Conservation (phyloP, 768 basidiomycete genomes). For the Pulveroboletus sp. region DNA sequence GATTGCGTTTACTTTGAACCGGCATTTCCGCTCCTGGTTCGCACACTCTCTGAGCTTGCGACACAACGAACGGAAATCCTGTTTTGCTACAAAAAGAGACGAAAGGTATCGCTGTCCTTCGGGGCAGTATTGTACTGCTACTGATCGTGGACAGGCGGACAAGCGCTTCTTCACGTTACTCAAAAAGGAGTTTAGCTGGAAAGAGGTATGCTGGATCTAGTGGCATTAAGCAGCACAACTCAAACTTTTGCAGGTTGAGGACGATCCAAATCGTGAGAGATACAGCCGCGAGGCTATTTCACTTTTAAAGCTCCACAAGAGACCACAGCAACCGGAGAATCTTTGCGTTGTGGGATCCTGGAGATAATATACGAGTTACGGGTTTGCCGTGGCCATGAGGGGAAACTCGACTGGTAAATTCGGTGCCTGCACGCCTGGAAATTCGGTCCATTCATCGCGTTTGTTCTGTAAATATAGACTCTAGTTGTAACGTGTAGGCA, state of each 20-base stretch:
- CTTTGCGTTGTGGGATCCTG: not conserved
- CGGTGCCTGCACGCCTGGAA: not conserved
- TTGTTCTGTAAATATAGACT: slow-evolving; percentile 8
- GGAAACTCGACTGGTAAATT: not conserved
- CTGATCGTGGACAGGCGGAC: slow-evolving; percentile 58
- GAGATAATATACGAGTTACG: not conserved
- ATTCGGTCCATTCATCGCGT: not conserved
- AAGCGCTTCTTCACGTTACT: slow-evolving; percentile 80
- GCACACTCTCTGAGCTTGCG: slow-evolving; percentile 68
- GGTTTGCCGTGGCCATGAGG: not conserved
- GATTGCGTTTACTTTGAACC: slow-evolving; percentile 97
- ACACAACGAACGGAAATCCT: slow-evolving; percentile 60
- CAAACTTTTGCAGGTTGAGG: slow-evolving; percentile 43
- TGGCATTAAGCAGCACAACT: not conserved
- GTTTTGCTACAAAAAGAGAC: slow-evolving; percentile 91
- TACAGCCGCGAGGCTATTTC: slow-evolving; percentile 68
- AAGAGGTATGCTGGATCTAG: slow-evolving; percentile 42
- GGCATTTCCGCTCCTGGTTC: slow-evolving; percentile 81
- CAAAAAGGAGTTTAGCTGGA: slow-evolving; percentile 75
- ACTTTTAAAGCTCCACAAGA: slow-evolving; percentile 42
- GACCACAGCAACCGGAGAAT: not conserved
- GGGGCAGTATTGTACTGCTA: not conserved
- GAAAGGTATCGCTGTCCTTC: slow-evolving; percentile 56
- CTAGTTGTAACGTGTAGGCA: slow-evolving; percentile 4
- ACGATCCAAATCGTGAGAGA: slow-evolving; percentile 54